These are phyloP conservation scores for Coemansia sp. DNA, from an alignment of 192 early-diverging fungal species.

Conservation along the genomic window DNA sequence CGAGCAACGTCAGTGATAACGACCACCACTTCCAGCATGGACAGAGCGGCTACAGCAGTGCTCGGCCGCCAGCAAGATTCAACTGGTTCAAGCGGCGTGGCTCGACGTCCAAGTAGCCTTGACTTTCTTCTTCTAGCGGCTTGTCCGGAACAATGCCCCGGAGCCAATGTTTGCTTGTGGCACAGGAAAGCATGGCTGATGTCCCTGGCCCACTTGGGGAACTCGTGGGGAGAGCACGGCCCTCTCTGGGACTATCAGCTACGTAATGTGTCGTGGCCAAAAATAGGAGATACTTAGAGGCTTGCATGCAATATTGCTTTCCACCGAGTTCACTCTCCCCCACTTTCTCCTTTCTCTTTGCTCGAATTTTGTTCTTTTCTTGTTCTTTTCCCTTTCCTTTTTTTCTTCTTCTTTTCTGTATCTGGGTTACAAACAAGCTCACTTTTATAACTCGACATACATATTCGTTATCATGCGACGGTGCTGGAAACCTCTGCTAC, in stretches of 20 bases:
- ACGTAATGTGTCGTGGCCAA: not conserved
- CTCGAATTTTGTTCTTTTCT: not conserved
- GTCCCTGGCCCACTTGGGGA: not conserved
- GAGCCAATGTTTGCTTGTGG: not conserved
- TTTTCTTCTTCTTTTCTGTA: not conserved
- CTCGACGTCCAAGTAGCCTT: constrained; percentile 45
- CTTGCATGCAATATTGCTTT: not conserved
- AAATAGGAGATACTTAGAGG: not conserved
- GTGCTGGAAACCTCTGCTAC: constrained; percentile 1
- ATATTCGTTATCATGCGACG: not conserved
- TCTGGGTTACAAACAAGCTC: not conserved
- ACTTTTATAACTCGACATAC: not conserved
- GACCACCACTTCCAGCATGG: constrained; percentile 22
- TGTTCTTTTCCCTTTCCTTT: not conserved
- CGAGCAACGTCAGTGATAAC: constrained; percentile 42
- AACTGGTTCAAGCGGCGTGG: constrained; percentile 58
- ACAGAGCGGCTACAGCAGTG: constrained; percentile 7
- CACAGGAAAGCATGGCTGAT: not conserved
- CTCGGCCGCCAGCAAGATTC: constrained; percentile 42
- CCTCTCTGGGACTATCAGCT: not conserved
- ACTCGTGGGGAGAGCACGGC: not conserved
- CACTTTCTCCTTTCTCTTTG: not conserved
- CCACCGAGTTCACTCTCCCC: not conserved
- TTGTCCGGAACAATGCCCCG: not conserved
- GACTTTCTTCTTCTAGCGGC: not conserved